A percentile compares a stretch with the other conserved stretches of the same genome.
phyloP scores from a whole-genome alignment of 805 yeast genomes.

The Ogataea thermomethanolica region DNA sequence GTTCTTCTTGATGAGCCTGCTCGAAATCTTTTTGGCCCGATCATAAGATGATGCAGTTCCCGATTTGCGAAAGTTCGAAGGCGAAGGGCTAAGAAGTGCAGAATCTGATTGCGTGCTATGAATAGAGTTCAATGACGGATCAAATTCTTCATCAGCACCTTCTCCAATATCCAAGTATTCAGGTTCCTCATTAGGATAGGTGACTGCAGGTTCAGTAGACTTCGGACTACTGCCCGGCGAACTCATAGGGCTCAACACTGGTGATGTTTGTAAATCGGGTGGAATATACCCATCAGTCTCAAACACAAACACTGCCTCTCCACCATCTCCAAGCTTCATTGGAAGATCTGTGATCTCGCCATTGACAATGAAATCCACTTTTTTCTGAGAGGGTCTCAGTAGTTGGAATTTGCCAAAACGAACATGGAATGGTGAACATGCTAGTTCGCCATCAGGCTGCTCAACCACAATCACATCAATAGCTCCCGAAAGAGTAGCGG shows the following conservation, averaged over 20 bases:
- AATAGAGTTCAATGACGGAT: slow-evolving; percentile 7
- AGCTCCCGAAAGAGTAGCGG: slow-evolving; percentile 94
- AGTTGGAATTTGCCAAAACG: slow-evolving; percentile 93
- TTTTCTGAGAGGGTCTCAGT: slow-evolving; percentile 91
- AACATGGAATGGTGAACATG: slow-evolving; percentile 95
- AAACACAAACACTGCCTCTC: slow-evolving; percentile 96
- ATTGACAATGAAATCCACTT: slow-evolving; percentile 84
- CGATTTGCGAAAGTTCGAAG: slow-evolving; percentile 23
- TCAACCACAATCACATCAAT: slow-evolving; percentile 95
- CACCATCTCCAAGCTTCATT: slow-evolving; percentile 96
- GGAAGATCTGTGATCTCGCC: slow-evolving; percentile 78
- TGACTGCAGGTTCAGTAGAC: slow-evolving; percentile 14
- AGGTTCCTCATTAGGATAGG: slow-evolving; percentile 41
- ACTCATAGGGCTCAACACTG: slow-evolving; percentile 64
- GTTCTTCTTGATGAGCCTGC: slow-evolving; percentile 62
- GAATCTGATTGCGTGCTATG: slow-evolving; percentile 11
- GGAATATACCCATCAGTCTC: slow-evolving; percentile 78
- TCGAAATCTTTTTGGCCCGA: slow-evolving; percentile 59
- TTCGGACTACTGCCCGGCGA: slow-evolving; percentile 50
- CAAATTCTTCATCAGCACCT: slow-evolving; percentile 22
- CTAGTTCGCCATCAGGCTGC: slow-evolving; percentile 65
- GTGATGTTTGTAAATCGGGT: slow-evolving; percentile 75
- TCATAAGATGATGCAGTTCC: slow-evolving; percentile 36
- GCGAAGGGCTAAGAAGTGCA: slow-evolving; percentile 10
- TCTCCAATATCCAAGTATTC: slow-evolving; percentile 48